A percentile compares a stretch with the other conserved stretches of the same genome.
Evolutionary conservation across 257 asterid species (phyloP).

Genomic region (Solanum appendiculatum): DNA sequence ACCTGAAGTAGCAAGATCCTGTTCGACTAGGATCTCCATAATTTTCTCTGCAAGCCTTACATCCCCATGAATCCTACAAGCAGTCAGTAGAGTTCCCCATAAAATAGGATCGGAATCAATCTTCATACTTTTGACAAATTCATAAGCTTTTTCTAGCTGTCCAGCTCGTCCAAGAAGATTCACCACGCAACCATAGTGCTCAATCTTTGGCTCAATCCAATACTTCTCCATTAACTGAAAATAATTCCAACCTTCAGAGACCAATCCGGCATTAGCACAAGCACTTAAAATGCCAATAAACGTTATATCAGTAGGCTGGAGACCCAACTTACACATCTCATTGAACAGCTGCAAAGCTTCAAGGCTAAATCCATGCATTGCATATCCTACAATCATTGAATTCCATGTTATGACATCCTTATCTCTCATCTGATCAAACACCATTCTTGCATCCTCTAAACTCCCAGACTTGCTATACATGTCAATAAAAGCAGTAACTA

Average conservation of each 20-base stretch:
- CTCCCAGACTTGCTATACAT: slow-evolving; percentile 29
- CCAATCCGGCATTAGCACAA: slow-evolving; percentile 22
- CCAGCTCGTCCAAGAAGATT: slow-evolving; percentile 19
- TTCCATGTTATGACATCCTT: slow-evolving; percentile 21
- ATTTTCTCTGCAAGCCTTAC: slow-evolving; percentile 11
- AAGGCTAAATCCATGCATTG: slow-evolving; percentile 14
- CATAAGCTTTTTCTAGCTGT: slow-evolving; percentile 11
- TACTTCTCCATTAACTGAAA: slow-evolving; percentile 11
- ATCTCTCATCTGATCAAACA: slow-evolving; percentile 12
- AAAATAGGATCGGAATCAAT: slow-evolving; percentile 15
- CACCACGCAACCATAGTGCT: slow-evolving; percentile 24
- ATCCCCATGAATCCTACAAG: slow-evolving; percentile 16
- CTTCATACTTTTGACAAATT: slow-evolving; percentile 15
- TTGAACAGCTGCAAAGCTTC: slow-evolving; percentile 12
- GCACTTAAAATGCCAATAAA: slow-evolving; percentile 16
- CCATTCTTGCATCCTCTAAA: slow-evolving; percentile 19
- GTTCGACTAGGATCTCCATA: slow-evolving; percentile 1
- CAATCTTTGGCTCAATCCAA: slow-evolving; percentile 6
- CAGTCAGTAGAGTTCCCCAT: slow-evolving; percentile 19
- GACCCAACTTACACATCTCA: neutral
- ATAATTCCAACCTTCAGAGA: slow-evolving; percentile 11
- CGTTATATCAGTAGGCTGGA: slow-evolving; percentile 18
- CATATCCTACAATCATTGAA: slow-evolving; percentile 22
- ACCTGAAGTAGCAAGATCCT: slow-evolving; percentile 6
- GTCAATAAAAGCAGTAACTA: slow-evolving; percentile 24